Base-by-base conservation (phyloP, 108 stramenopile species). In the Epipyxis sp. region DNA sequence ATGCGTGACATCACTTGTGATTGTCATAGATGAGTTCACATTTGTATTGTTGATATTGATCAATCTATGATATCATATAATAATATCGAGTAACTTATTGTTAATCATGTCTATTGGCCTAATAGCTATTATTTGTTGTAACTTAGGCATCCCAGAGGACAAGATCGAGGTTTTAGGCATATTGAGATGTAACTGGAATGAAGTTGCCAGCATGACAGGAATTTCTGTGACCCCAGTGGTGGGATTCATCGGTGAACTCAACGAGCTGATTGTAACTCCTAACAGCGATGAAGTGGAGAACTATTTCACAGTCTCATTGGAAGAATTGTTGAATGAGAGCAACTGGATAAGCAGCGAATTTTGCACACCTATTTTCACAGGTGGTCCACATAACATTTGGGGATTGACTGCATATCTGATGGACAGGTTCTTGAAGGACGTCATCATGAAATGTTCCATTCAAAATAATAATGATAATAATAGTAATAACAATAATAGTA, bases 201-300 rank as follows among this genome's bases (percentile, higher is more conserved):
- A 92, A 79, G 78, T 80, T 50, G 68, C 87, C 89, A 91, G 90
- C 77, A 86, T 92, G 67, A 92, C 92, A 1, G 94, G 94, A 6
- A 90, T 93, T 25, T 92, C 92, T n/a, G 94, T 95, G 30, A 95
- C 94, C 59, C 94, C 94, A 13, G 91, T 95, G 40, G 94, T 95
- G 0, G 91, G 92, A 46, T 94, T 69, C 68, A 61, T 93, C 27
- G 93, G 92, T 1, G 92, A 93, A 69, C 65, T 95, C 16, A 86
- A 77, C 1, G 79, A 87, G 27, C 57, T 72, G 1, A 83, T 90
- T 74, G 62, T 94, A 40, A 61, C 82, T 42, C 91, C 92, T 1
- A 82, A 82, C 34, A 16, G 67, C 10, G 89, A 91, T 78, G 94
- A 95, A 84, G 93, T 93, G 42, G 88, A 90, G 1, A 91, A 95